Base-by-base conservation (phyloP, 768 basidiomycete species). In the Macrocybe gigantea region DNA sequence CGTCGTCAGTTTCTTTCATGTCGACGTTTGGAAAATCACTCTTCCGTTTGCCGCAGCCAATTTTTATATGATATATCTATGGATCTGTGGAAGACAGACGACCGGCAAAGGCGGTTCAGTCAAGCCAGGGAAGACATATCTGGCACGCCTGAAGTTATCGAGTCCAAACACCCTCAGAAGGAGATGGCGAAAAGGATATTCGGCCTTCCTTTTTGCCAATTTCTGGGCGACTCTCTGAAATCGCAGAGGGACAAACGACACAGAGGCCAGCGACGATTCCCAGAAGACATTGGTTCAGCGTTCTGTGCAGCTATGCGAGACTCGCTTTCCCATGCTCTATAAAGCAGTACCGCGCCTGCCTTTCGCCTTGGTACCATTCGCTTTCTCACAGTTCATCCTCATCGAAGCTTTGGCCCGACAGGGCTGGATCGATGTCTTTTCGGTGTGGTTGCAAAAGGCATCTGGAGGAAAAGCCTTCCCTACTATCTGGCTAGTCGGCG, bases 331-430 rank as follows among this genome's bases (percentile, higher is more conserved):
- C 0, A 93, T 88, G 1, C 71, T 86, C 51, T 72, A 76, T 60
- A 78, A 77, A 7, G 78, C 82, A 14, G 66, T 83, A 14, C 75
- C 80, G 0, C 78, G 84, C 13, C 72, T 94, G 0, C 94, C 93
- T 0, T 81, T 93, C 50, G 75, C 81, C 9, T 79, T 96, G 6
- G 70, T 96, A 11, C 91, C 91, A 0, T 98, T 98, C 59, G 89
- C 93, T 0, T 93, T 97, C 60, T 84, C 87, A 1, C 92, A 94
- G 65, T 97, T 98, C 68, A 91, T 97, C 54, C 79, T 98, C 48
- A 90, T 95, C 49, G 87, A 94, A 60, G 88, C 77, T 0, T 75
- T 98, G 5, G 74, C 82, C 9, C 74, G 81, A 51, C 82, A 85
- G 49, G 92, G 92, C 29, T 98, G 94, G 93, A 90, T 95, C 7